Evolutionary conservation across 768 basidiomycete genomes (phyloP).

Genomic region (Leccinellum rugosiceps): DNA sequence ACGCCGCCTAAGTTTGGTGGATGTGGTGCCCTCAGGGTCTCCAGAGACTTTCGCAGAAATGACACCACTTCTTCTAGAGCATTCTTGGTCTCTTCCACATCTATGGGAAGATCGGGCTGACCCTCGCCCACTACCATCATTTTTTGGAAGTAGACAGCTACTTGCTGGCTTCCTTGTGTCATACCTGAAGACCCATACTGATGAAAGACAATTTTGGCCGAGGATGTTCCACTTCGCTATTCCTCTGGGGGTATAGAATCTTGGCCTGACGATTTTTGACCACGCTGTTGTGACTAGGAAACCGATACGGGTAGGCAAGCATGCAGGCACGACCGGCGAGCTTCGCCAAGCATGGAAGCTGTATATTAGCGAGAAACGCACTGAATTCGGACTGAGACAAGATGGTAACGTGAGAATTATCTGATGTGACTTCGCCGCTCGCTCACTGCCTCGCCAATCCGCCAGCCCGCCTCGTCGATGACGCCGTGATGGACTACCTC

Average conservation of each 20-base stretch:
- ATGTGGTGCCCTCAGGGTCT: too few species aligned
- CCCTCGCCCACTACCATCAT: slow-evolving; percentile 13
- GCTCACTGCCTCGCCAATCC: slow-evolving; percentile 66
- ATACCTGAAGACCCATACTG: slow-evolving; percentile 4
- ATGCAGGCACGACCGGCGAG: too few species aligned
- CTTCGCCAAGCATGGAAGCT: too few species aligned
- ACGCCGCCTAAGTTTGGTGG: too few species aligned
- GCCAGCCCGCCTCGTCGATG: slow-evolving; percentile 58
- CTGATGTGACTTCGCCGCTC: slow-evolving; percentile 18
- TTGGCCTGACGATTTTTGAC: slow-evolving; percentile 13
- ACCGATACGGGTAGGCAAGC: too few species aligned
- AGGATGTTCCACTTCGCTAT: slow-evolving; percentile 1
- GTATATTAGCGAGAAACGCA: too few species aligned
- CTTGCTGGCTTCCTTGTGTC: slow-evolving; percentile 2
- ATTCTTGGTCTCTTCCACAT: slow-evolving; percentile 17
- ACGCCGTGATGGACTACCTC: slow-evolving; percentile 79
- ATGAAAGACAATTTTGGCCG: slow-evolving; percentile 10
- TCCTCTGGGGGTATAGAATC: slow-evolving; percentile 15
- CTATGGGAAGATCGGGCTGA: slow-evolving; percentile 13
- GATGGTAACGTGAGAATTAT: too few species aligned
- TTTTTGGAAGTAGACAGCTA: slow-evolving; percentile 17
- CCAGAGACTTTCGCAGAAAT: too few species aligned
- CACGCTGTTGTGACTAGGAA: too few species aligned
- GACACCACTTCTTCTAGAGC: too few species aligned
- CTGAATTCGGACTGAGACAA: too few species aligned